Evolutionary conservation across 495 filamentous ascomycete species (phyloP).

Genomic region (Alectoria sarmentosa): DNA sequence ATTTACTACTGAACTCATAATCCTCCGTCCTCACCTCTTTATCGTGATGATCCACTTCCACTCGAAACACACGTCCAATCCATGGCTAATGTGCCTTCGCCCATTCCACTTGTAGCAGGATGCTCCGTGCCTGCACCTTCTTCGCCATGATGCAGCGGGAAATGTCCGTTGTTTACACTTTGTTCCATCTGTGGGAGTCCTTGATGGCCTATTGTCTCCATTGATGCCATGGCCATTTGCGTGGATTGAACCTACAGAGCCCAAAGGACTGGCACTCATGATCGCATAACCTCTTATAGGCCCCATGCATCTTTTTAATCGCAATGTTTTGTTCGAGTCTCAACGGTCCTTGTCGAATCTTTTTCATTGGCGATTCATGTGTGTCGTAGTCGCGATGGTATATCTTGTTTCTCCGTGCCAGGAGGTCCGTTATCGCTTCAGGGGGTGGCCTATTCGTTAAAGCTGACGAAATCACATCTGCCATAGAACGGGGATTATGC

Average conservation of each 20-base stretch:
- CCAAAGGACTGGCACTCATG: conserved; percentile 54
- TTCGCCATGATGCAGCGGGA: conserved; percentile 58
- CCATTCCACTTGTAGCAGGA: conserved; percentile 47
- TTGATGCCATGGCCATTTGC: conserved; percentile 8
- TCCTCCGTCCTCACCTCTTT: conserved; percentile 52
- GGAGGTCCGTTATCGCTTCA: conserved; percentile 76
- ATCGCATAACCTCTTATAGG: conserved; percentile 82
- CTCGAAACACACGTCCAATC: conserved; percentile 58
- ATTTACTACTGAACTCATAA: conserved; percentile 59
- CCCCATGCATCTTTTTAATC: conserved; percentile 56
- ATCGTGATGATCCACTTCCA: conserved; percentile 66
- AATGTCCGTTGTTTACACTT: conserved; percentile 51
- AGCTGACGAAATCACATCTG: conserved; percentile 65
- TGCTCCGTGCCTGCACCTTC: conserved; percentile 57
- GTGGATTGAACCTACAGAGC: neutral
- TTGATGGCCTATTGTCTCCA: neutral
- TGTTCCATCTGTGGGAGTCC: conserved; percentile 20
- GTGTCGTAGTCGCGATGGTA: conserved; percentile 81
- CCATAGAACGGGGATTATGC: conserved; percentile 64
- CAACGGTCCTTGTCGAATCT: conserved; percentile 85
- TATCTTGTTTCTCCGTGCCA: conserved; percentile 82
- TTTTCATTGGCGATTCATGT: conserved; percentile 78
- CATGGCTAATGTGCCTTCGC: conserved; percentile 49
- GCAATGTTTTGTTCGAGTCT: conserved; percentile 53
- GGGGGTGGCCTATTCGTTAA: conserved; percentile 96